Evolutionary conservation across 257 asterid species (phyloP).

Genomic region (Cruciata laevipes): DNA sequence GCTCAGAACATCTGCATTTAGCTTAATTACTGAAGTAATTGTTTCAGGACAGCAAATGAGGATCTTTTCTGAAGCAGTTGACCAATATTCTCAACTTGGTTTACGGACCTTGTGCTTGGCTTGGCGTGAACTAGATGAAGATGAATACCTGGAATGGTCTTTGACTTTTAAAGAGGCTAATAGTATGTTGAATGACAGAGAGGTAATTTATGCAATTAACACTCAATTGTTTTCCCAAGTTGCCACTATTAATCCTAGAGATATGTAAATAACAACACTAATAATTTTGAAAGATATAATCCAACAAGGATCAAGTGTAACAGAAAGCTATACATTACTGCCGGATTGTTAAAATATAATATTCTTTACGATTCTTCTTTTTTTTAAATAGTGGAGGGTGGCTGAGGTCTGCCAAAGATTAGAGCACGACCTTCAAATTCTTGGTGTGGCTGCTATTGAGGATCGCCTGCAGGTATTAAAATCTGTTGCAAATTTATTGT

Average conservation of each 20-base stretch:
- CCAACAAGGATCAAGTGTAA: not conserved
- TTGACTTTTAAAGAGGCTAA: constrained; percentile 88
- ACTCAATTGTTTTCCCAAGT: not conserved
- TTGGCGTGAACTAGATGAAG: constrained; percentile 78
- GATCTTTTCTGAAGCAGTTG: constrained; percentile 79
- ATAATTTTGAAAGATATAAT: not conserved
- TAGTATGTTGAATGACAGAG: constrained; percentile 88
- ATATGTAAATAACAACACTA: not conserved
- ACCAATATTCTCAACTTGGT: constrained; percentile 90
- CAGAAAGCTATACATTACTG: not conserved
- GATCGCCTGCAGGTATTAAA: constrained; percentile 84
- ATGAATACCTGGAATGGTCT: constrained; percentile 91
- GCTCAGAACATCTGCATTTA: not conserved
- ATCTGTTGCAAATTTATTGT: not conserved
- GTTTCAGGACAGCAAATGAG: constrained; percentile 74
- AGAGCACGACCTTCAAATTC: constrained; percentile 80
- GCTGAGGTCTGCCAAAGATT: constrained; percentile 95
- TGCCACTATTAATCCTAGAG: not conserved
- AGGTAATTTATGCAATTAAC: constrained; percentile 38
- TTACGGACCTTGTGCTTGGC: constrained; percentile 94
- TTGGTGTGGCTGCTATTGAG: constrained; percentile 98
- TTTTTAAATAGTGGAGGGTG: constrained; percentile 71
- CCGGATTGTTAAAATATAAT: not conserved
- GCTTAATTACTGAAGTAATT: constrained; percentile 26
- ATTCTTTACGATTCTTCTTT: constrained; percentile 3